Base-by-base conservation (phyloP, 441 rosid species). In the Macaranga tanarius region DNA sequence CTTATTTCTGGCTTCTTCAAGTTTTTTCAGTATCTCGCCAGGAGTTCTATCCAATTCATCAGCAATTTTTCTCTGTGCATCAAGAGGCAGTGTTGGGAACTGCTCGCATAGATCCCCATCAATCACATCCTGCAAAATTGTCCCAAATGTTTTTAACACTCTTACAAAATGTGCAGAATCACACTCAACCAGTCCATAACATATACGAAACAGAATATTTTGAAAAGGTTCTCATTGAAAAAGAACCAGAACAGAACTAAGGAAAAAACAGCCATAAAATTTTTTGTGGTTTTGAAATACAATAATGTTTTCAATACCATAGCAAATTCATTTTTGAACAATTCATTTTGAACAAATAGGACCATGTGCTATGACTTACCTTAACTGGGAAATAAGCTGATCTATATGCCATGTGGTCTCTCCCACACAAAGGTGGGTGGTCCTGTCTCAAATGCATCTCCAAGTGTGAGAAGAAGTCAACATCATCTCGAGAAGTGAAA, bases 61-160 rank as follows among this genome's bases (percentile, higher is more conserved):
- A 0, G 97, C 97, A 78, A 92, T 92, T 82, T 89, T 95, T 78
- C 94, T 83, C 76, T 95, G 99, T 81, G 88, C 23, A 56, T 95
- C 99, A 79, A 91, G 80, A 12, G 97, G 91, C 58, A 95, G 82
- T 2, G 96, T 90, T 0, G 99, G 99, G 79, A 86, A 92, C 86
- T 95, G 99, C 91, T 95, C 96, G 60, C 99, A 95, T 47, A 95
- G 85, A 79, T 95, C 99, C 13, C 99, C 99, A 74, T 95, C 99
- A 8, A 95, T 92, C 81, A 95, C 99, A 52, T 92, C 99, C 99
- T 95, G 88, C 83, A 88, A 82, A 68, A 77, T 51, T 17, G 50
- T 42, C 12, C 16, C n/a, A 70, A 20, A 65, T 23, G 7, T 13
- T 12, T 16, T 78, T 73, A 77, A 62, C 67, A 62, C 72, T 59